These are phyloP conservation scores for Cryptococcus sp. DNA, from an alignment of 1,284 basidiomycete species.

Conservation along the genomic window DNA sequence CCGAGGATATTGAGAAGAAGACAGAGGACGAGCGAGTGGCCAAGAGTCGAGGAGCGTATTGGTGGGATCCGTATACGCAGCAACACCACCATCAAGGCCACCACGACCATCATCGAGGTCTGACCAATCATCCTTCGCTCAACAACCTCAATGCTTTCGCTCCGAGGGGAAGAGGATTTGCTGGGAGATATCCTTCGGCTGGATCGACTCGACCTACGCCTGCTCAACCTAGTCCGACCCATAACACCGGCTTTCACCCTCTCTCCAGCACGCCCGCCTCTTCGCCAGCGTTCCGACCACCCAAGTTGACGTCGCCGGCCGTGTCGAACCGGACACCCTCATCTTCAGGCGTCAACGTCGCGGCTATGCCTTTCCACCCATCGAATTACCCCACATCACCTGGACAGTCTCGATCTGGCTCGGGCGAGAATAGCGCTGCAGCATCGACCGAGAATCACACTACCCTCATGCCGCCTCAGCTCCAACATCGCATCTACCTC, in stretches of 20 bases:
- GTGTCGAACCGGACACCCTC: conserved; percentile 6
- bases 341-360: conserved; percentile 27
- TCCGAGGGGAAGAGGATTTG: conserved; percentile 31
- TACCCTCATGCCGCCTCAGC: conserved; percentile 42
- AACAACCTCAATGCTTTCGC: conserved; percentile 21
- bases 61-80: conserved; percentile 4
- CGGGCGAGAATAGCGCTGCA: conserved; percentile 1
- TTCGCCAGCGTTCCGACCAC: conserved; percentile 16
- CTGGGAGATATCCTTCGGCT: conserved; percentile 32
- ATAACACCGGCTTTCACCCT: conserved; percentile 19
- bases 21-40: conserved; percentile 30
- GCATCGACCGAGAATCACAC: conserved; percentile 32
- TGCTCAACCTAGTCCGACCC: conserved; percentile 20
- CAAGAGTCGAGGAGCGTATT: conserved; percentile 6
- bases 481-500: conserved; percentile 46
- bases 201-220: conserved; percentile 15
- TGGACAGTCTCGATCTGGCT: background rate
- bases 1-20: conserved; percentile 34
- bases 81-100: conserved; percentile 11
- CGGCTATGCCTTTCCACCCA: conserved; percentile 37
- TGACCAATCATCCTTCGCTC: conserved; percentile 26
- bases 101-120: conserved; percentile 8
- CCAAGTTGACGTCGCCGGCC: conserved; percentile 7
- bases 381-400: conserved; percentile 8
- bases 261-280: conserved; percentile 9